A percentile compares a stretch with the other conserved stretches of the same genome.
Conservation (phyloP, 2,329 filamentous ascomycete species). For the Epichloe aotearoae region DNA sequence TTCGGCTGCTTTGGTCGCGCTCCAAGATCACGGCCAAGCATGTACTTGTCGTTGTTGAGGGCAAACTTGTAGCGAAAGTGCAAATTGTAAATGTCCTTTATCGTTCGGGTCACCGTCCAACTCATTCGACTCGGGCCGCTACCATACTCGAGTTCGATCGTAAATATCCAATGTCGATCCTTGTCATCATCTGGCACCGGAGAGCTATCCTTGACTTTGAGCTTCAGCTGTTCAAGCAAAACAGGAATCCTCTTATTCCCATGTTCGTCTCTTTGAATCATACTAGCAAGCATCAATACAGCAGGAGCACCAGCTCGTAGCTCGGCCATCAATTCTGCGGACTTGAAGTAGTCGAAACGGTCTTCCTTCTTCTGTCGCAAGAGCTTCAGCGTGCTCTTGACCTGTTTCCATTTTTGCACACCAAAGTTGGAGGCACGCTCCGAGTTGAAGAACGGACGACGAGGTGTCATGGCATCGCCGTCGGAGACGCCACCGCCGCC, state of each 20-base stretch:
- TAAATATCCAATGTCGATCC: constrained; percentile 71
- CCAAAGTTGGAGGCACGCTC: constrained; percentile 61
- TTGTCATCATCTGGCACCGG: constrained; percentile 50
- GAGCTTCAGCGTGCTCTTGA: constrained; percentile 77
- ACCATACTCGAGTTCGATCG: constrained; percentile 89
- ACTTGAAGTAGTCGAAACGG: constrained; percentile 86
- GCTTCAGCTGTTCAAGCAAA: constrained; percentile 84
- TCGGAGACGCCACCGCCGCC: constrained; percentile 53
- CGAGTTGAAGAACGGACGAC: constrained; percentile 43
- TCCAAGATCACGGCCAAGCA: constrained; percentile 54
- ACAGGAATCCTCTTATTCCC: constrained; percentile 92
- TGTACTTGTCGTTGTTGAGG: constrained; percentile 69
- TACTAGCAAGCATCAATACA: constrained; percentile 86
- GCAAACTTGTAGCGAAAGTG: constrained; percentile 90
- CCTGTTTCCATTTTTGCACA: constrained; percentile 79
- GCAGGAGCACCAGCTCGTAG: constrained; percentile 84
- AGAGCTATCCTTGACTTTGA: constrained; percentile 69
- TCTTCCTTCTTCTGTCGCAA: constrained; percentile 75
- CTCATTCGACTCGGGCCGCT: constrained; percentile 93
- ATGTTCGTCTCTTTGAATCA: constrained; percentile 95
- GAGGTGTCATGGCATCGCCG: constrained; percentile 43
- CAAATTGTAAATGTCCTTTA: constrained; percentile 82
- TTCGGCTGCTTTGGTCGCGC: constrained; percentile 68
- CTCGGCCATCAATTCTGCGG: constrained; percentile 91
- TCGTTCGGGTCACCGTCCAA: constrained; percentile 80